Percentiles rank a stretch among this genome's conserved stretches.
These are phyloP conservation scores for Fusarium heterosporum DNA, from an alignment of 2,329 filamentous ascomycete genomes.

Conservation along the genomic window DNA sequence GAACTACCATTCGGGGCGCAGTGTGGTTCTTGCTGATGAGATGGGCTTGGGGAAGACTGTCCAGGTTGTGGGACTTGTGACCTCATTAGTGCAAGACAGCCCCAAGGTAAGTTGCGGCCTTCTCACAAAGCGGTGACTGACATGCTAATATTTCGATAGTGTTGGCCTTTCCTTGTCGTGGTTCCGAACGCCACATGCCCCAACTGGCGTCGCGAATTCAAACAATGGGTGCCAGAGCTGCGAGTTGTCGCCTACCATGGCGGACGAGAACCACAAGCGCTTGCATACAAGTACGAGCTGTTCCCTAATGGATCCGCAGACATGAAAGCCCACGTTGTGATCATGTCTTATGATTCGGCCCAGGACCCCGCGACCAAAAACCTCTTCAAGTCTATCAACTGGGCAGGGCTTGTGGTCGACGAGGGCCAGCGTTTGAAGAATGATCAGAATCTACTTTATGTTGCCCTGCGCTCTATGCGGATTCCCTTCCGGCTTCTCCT, in stretches of 20 bases:
- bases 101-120: slow-evolving; percentile 57
- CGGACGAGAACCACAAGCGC: slow-evolving; percentile 76
- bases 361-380: slow-evolving; percentile 75
- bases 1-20: slow-evolving; percentile 85
- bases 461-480: slow-evolving; percentile 76
- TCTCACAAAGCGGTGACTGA: not conserved
- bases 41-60: slow-evolving; percentile 99
- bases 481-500: slow-evolving; percentile 87
- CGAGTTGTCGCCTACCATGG: slow-evolving; percentile 96
- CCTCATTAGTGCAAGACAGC: slow-evolving; percentile 75
- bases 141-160: slow-evolving; percentile 54
- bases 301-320: slow-evolving; percentile 75
- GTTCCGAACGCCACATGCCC: slow-evolving; percentile 95
- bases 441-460: slow-evolving; percentile 85
- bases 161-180: slow-evolving; percentile 92
- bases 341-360: slow-evolving; percentile 94
- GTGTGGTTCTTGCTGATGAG: slow-evolving; percentile 93
- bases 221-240: slow-evolving; percentile 88
- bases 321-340: slow-evolving; percentile 88
- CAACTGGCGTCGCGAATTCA: slow-evolving; percentile 98
- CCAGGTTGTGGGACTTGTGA: slow-evolving; percentile 86
- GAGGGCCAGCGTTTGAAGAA: slow-evolving; percentile 97
- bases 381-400: slow-evolving; percentile 78
- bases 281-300: slow-evolving; percentile 86
- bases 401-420: slow-evolving; percentile 91